Evolutionary conservation across 2,329 filamentous ascomycete species (phyloP).

Genomic region (Chaetomiaceae sp.): DNA sequence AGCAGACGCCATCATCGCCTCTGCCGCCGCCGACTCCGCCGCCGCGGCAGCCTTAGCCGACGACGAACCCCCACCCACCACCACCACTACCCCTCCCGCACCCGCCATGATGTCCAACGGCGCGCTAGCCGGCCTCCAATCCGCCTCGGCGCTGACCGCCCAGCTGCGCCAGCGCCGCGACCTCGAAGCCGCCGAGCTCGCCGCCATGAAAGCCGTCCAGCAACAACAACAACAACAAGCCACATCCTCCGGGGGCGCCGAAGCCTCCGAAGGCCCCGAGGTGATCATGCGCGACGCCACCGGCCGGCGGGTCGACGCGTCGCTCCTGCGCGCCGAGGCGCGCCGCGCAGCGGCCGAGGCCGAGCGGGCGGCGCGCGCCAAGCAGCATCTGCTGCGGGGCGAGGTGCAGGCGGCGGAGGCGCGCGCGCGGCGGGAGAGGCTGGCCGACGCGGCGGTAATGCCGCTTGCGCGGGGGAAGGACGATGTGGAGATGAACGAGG

Average conservation of each 20-base stretch:
- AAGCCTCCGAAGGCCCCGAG: constrained; percentile 14
- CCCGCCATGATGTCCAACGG: constrained; percentile 67
- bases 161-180: constrained; percentile 54
- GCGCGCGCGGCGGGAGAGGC: constrained; percentile 55
- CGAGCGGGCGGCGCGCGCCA: constrained; percentile 61
- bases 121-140: constrained; percentile 80
- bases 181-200: constrained; percentile 30
- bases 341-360: constrained; percentile 59
- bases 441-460: constrained; percentile 80
- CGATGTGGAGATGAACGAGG: constrained; percentile 78
- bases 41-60: constrained; percentile 44
- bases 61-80: constrained; percentile 34
- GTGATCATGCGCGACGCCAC: constrained; percentile 95
- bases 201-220: constrained; percentile 9
- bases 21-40: constrained; percentile 60
- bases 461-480: constrained; percentile 73
- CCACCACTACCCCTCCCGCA: constrained; percentile 32
- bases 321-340: constrained; percentile 82
- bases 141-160: constrained; percentile 67
- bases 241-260: too few species aligned
- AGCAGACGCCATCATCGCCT: constrained; percentile 72
- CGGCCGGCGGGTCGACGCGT: constrained; percentile 87
- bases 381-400: constrained; percentile 67
- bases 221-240: constrained; percentile 24
- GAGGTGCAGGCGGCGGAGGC: constrained; percentile 74